Evolutionary conservation across 2,329 filamentous ascomycete genomes (phyloP), one percentile per base, ranked within the genome.

Genomic region (Pezicula neosporulosa): DNA sequence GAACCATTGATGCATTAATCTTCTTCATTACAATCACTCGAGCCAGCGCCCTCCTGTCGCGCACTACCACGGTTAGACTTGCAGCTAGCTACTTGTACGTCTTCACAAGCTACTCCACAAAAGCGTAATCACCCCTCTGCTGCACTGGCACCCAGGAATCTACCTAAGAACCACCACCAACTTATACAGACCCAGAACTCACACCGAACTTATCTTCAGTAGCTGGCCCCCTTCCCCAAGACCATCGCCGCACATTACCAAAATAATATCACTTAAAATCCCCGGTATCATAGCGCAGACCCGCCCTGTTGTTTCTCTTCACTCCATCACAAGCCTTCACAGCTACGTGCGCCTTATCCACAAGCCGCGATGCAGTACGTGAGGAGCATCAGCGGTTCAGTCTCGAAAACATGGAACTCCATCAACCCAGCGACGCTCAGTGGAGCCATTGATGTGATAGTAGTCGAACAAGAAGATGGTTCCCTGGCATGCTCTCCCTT

Each of bases 331-430:
- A 6, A 2, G 12, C 18, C 24, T 35, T 18, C 28, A 18, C 33
- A 21, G 16, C 33, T n/a, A 38, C 9, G 10, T 41, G 35, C 36
- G 16, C 13, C 35, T 18, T n/a, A 18, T 41, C 24, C 36, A 28
- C 3, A 18, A n/a, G 41, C 39, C 54, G 56, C 70, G 56, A 97
- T 97, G 94, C 92, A 97, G 79, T 97, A 97, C 88, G 92, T 97
- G 61, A 84, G 94, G 62, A 96, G 92, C 66, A 83, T 97, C 63
- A 94, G 90, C 71, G 92, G 92, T 69, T 95, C 91, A 48, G 93
- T 99, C 64, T 96, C 92, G 63, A 97, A 94, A 75, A 93, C 94
- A 70, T 99, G 94, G 94, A 99, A 99, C 73, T 97, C 92, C 24
- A 96, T 99, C 78, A 99, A 99, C 71, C 94, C 94, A 47, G 91